Evolutionary conservation across 2,329 filamentous ascomycete genomes (phyloP).

Genomic region (Pestalotiopsis sp.): DNA sequence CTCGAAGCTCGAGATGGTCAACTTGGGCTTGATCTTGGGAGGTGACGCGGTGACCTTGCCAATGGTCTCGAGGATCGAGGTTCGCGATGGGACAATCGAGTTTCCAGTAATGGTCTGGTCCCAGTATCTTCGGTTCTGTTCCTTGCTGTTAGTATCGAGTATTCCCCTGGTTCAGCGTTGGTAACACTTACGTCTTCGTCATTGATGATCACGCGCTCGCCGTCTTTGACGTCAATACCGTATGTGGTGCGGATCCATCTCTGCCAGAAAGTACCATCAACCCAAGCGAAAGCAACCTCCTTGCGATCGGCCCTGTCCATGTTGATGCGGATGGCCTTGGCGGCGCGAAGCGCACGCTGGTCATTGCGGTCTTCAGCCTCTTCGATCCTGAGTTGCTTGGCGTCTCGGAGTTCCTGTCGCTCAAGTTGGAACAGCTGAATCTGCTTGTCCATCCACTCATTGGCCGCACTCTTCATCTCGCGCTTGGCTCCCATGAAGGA

Average conservation of each 20-base stretch:
- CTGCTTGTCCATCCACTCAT: conserved; percentile 98
- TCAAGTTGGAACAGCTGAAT: conserved; percentile 89
- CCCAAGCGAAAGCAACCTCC: conserved; percentile 94
- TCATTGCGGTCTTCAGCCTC: conserved; percentile 94
- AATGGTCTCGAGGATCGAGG: conserved; percentile 86
- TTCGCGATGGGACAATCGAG: conserved; percentile 85
- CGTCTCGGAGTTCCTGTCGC: conserved; percentile 87
- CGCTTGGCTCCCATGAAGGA: conserved; percentile 78
- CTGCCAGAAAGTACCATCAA: conserved; percentile 97
- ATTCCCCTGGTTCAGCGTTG: background rate
- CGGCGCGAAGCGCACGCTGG: conserved; percentile 80
- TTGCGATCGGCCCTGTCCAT: conserved; percentile 87
- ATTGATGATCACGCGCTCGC: conserved; percentile 93
- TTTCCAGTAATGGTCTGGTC: conserved; percentile 88
- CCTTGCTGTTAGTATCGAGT: background rate
- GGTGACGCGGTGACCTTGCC: conserved; percentile 70
- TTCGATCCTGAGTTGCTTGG: conserved; percentile 93
- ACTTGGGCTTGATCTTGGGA: conserved; percentile 74
- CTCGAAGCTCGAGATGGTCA: conserved; percentile 72
- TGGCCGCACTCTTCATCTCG: conserved; percentile 92
- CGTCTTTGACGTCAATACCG: conserved; percentile 83
- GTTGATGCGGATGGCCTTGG: conserved; percentile 89
- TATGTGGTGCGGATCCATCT: conserved; percentile 96
- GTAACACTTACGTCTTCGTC: conserved; percentile 82
- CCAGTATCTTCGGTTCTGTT: conserved; percentile 90